A percentile compares a stretch with the other conserved stretches of the same genome.
These are phyloP conservation scores for Saturnispora ahearnii DNA, from an alignment of 805 yeast species.

Conservation along the genomic window DNA sequence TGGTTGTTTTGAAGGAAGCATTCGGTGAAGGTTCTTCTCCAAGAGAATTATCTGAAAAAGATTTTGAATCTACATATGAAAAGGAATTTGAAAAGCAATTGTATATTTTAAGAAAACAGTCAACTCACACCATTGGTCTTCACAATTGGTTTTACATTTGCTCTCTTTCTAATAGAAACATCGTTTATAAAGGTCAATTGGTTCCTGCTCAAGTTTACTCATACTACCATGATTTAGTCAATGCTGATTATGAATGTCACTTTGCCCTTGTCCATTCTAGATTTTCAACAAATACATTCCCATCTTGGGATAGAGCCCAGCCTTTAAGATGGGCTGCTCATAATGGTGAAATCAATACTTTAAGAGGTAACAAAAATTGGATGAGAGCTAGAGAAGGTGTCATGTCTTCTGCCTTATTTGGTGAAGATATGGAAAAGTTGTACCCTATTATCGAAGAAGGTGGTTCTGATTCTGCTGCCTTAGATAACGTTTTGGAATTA, in stretches of 20 bases:
- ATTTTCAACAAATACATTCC: constrained; percentile 96
- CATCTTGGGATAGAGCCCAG: constrained; percentile 99
- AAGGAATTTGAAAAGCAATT: constrained; percentile 73
- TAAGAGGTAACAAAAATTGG: constrained; percentile 98
- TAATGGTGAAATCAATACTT: constrained; percentile 95
- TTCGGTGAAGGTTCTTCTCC: constrained; percentile 33
- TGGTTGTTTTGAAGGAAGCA: constrained; percentile 58
- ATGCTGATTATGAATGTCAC: constrained; percentile 88
- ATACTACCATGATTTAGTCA: constrained; percentile 86
- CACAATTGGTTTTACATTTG: constrained; percentile 98
- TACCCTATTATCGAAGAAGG: constrained; percentile 97
- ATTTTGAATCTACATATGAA: constrained; percentile 47
- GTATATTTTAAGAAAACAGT: constrained; percentile 78
- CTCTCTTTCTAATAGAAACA: constrained; percentile 78
- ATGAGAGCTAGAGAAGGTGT: constrained; percentile 98
- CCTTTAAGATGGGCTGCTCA: constrained; percentile 97
- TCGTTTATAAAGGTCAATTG: constrained; percentile 95
- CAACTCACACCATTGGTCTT: constrained; percentile 83
- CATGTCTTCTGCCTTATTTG: constrained; percentile 79
- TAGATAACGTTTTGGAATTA: constrained; percentile 90
- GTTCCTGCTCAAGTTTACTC: constrained; percentile 94
- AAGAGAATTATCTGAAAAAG: constrained; percentile 34
- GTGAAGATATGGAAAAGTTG: constrained; percentile 81
- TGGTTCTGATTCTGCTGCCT: constrained; percentile 97
- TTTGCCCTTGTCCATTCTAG: constrained; percentile 95